Evolutionary conservation across 257 asterid genomes (phyloP).

Genomic region (Nicotiana obtusifolia): DNA sequence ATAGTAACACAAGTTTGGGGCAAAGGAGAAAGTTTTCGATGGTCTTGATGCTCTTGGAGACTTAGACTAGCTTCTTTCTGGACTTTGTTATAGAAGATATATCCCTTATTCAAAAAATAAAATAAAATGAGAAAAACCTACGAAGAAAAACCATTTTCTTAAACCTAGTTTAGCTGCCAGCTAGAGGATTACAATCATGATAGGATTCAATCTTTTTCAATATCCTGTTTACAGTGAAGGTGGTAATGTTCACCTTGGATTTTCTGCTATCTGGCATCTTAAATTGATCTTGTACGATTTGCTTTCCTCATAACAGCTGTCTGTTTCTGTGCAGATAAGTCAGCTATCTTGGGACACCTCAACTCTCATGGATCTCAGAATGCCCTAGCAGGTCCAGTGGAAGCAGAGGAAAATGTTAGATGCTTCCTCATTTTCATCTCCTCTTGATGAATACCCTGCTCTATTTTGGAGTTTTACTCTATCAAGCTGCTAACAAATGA

Average conservation of each 20-base stretch:
- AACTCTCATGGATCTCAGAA: constrained; percentile 31
- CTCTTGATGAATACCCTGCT: constrained; percentile 9
- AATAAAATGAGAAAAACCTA: not conserved
- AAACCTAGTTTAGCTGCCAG: not conserved
- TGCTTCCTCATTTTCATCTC: constrained; percentile 8
- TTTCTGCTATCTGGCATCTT: constrained; percentile 3
- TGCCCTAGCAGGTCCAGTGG: constrained; percentile 25
- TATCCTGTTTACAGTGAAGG: not conserved
- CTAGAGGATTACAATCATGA: not conserved
- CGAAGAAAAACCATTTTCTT: not conserved
- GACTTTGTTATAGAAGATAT: not conserved
- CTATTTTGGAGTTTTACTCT: not conserved
- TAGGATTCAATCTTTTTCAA: not conserved
- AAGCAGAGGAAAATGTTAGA: constrained; percentile 58
- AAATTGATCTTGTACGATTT: not conserved
- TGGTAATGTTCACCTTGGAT: constrained; percentile 4
- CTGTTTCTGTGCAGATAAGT: constrained; percentile 33
- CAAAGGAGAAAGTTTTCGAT: not conserved
- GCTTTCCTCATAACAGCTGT: not conserved
- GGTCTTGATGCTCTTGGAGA: not conserved
- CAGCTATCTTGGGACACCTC: constrained; percentile 27
- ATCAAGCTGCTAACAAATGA: not conserved
- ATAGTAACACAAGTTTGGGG: not conserved
- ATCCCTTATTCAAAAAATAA: not conserved
- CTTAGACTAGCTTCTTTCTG: not conserved